Conservation (phyloP, 441 rosid species). For the Lepidium campestre region DNA sequence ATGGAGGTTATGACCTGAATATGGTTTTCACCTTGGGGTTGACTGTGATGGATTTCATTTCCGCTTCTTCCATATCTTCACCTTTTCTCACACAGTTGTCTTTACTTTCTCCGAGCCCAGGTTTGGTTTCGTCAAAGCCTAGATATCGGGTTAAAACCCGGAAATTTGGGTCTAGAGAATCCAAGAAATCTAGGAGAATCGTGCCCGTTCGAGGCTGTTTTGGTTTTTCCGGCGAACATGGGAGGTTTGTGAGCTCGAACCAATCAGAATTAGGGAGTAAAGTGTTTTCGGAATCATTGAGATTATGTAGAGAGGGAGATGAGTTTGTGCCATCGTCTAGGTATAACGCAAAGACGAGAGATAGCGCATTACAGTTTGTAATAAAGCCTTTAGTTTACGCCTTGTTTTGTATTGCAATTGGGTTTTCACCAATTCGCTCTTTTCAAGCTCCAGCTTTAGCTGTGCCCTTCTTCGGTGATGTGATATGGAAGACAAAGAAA, state of each 20-base stretch:
- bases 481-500: conserved; percentile 34
- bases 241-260: conserved; percentile 25
- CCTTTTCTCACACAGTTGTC: conserved; percentile 33
- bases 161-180: conserved; percentile 7
- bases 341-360: conserved; percentile 21
- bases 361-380: conserved; percentile 30
- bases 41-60: conserved; percentile 47
- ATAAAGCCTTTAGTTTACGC: conserved; percentile 45
- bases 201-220: conserved; percentile 24
- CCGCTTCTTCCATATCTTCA: conserved; percentile 30
- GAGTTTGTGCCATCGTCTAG: conserved; percentile 23
- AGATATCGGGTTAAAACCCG: conserved; percentile 32
- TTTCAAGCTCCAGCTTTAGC: conserved; percentile 53
- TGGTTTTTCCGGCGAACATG: conserved; percentile 22
- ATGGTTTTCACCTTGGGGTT: neutral
- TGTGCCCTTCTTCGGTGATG: conserved; percentile 40
- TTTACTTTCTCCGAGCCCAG: conserved; percentile 21
- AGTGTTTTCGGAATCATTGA: conserved; percentile 13
- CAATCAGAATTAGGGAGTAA: conserved; percentile 12
- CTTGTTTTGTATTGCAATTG: conserved; percentile 59
- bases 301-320: conserved; percentile 19
- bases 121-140: conserved; percentile 19
- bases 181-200: neutral
- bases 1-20: conserved; percentile 3
- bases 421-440: conserved; percentile 47